Percentiles rank a stretch among this genome's conserved stretches.
phyloP scores from a whole-genome alignment of 768 basidiomycete genomes.

The Amanita subjunquillea region DNA sequence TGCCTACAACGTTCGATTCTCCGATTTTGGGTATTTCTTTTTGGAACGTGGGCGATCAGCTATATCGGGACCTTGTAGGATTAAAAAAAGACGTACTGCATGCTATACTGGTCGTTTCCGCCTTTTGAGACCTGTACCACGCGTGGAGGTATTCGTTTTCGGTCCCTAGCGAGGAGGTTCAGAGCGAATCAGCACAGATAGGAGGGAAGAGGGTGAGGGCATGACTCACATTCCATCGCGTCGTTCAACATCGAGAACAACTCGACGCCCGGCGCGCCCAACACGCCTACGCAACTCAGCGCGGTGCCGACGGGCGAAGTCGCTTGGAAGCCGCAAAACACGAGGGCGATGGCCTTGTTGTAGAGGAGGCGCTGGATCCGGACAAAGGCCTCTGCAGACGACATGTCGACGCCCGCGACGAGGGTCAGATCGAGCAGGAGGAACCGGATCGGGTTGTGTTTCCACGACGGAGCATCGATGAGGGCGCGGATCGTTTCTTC shows the following conservation, averaged over 20 bases:
- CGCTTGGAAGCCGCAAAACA: constrained; percentile 73
- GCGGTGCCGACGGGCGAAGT: constrained; percentile 61
- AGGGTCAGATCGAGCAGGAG: constrained; percentile 81
- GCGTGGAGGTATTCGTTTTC: constrained; percentile 87
- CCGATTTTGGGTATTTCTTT: constrained; percentile 30
- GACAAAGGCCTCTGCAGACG: constrained; percentile 90
- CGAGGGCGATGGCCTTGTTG: constrained; percentile 69
- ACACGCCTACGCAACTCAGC: constrained; percentile 66
- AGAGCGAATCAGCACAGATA: neutral
- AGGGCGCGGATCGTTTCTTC: constrained; percentile 78
- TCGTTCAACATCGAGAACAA: constrained; percentile 76
- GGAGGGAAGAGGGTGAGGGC: neutral
- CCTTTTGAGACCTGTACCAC: constrained; percentile 62
- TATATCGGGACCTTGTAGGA: neutral
- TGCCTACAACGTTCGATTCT: constrained; percentile 7
- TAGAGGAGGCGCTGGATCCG: constrained; percentile 76
- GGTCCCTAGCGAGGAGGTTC: constrained; percentile 44
- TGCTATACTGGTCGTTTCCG: constrained; percentile 31
- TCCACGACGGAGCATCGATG: constrained; percentile 64
- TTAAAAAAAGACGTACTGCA: constrained; percentile 25
- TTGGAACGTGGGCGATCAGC: constrained; percentile 35
- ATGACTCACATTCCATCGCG: constrained; percentile 78
- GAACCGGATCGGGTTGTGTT: constrained; percentile 73
- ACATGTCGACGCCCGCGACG: constrained; percentile 89
- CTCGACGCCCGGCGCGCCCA: constrained; percentile 73